Conservation (phyloP, 306 rosid species). For the Castanea crenata region DNA sequence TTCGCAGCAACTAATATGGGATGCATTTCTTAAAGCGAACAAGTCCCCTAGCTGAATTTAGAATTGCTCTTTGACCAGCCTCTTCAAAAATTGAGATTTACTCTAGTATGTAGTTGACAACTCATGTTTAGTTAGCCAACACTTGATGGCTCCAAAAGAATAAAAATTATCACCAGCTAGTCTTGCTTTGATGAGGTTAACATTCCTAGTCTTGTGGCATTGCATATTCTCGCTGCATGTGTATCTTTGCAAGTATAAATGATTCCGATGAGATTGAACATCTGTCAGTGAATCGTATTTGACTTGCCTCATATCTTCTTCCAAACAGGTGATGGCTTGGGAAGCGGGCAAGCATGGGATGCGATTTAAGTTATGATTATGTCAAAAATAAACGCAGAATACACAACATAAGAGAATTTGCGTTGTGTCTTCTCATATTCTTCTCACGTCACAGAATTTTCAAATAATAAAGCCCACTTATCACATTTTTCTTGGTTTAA, state of each 20-base stretch:
- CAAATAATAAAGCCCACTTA: neutral
- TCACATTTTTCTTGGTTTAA: neutral
- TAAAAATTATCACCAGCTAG: neutral
- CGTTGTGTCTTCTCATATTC: neutral
- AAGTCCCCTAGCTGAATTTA: neutral
- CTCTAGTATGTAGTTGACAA: neutral
- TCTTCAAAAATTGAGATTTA: neutral
- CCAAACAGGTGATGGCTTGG: constrained; percentile 71
- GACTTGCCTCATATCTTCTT: neutral
- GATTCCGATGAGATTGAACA: neutral
- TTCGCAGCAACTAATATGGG: neutral
- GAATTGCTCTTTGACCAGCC: neutral
- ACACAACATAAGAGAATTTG: constrained; percentile 48
- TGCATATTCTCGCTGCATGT: neutral
- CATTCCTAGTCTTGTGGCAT: neutral
- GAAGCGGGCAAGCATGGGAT: constrained; percentile 90
- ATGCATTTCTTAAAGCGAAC: neutral
- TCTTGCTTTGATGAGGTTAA: neutral
- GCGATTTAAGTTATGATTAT: constrained; percentile 86
- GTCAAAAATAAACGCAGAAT: constrained; percentile 91
- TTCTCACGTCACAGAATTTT: neutral
- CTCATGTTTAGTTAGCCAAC: neutral
- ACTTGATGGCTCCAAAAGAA: neutral
- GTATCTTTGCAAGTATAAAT: neutral
- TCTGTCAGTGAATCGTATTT: neutral